Base-by-base conservation (phyloP, 1,139 yeast species). In the Sugiyamaella japonica region DNA sequence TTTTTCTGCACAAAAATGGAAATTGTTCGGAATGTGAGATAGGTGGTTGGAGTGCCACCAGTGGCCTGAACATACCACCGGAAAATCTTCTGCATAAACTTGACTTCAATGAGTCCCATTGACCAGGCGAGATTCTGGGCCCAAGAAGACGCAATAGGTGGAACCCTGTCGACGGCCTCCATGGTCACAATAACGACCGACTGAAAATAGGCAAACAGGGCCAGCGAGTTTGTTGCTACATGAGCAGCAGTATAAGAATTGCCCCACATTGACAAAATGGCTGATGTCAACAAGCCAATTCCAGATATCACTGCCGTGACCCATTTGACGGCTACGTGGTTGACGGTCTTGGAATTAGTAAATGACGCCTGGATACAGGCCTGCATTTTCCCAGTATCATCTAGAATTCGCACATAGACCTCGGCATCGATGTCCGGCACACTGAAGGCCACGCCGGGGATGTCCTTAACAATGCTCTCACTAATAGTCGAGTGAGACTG, bases 101-200 rank as follows among this genome's bases (percentile, higher is more conserved):
- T 73, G 13, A 84, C 82, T 59, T 79, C 79, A 60, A 93, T 87
- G 61, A 93, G 83, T 56, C 99, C 99, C 75, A 93, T 80, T 10
- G 97, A 84, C 99, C 99, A 93, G 70, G 85, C 86, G 73, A 93
- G 86, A 73, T 93, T 93, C 71, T 93, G 97, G 41, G 95, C 84
- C 99, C 99, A 93, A 10, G 98, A 90, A 1, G 96, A 87, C 13
- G 98, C 98, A 64, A 93, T 89, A 17, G 99, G 99, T 4, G 99
- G 99, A 5, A 90, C 91, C 60, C 84, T 79, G 39, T 91, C 85
- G 38, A 91, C 97, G 46, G 96, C 97, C 87, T 89, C 86, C 97
- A 93, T 91, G 40, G 96, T 82, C 37, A 95, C 85, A 62, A 93
- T 85, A 31, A 96, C 97, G 67, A 91, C 78, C 60, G 89, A 85